phyloP scores from a whole-genome alignment of 495 filamentous ascomycete genomes.

The Xylaria venustula region DNA sequence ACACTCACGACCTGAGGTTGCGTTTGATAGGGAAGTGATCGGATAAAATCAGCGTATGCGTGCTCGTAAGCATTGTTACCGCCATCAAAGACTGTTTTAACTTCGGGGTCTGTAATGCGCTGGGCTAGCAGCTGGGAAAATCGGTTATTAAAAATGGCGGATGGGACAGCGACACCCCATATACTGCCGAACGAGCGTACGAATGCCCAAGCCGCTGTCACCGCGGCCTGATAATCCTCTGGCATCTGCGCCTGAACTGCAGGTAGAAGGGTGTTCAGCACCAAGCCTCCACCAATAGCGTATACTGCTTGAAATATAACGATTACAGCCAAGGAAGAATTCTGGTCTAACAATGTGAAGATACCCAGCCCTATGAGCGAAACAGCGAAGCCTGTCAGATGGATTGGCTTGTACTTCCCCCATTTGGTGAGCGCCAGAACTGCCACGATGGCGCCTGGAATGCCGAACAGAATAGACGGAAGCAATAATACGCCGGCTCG shows the following conservation, averaged over 20 bases:
- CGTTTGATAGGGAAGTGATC: too few relatives aligned
- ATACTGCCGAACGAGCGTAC: slow-evolving; percentile 29
- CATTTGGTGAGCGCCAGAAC: slow-evolving; percentile 32
- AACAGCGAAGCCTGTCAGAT: slow-evolving; percentile 30
- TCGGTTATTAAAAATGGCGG: not conserved
- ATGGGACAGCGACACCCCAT: not conserved
- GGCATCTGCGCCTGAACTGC: slow-evolving; percentile 30
- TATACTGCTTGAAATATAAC: slow-evolving; percentile 23
- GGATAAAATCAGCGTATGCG: too few relatives aligned
- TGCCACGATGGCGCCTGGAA: slow-evolving; percentile 25
- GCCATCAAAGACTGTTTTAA: too few relatives aligned
- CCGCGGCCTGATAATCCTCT: slow-evolving; percentile 34
- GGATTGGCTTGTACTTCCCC: slow-evolving; percentile 41
- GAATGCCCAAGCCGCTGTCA: slow-evolving; percentile 39
- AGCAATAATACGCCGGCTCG: slow-evolving; percentile 33
- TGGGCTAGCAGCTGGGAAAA: not conserved
- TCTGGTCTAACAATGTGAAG: slow-evolving; percentile 29
- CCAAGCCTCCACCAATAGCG: slow-evolving; percentile 24
- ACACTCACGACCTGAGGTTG: too few relatives aligned
- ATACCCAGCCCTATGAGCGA: slow-evolving; percentile 38
- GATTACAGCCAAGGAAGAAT: slow-evolving; percentile 29
- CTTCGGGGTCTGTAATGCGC: not conserved
- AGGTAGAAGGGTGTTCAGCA: slow-evolving; percentile 27
- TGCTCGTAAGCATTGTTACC: too few relatives aligned
- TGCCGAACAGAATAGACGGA: slow-evolving; percentile 26